Conservation (phyloP, 192 early-diverging fungal species). For the Backusella westeae region DNA sequence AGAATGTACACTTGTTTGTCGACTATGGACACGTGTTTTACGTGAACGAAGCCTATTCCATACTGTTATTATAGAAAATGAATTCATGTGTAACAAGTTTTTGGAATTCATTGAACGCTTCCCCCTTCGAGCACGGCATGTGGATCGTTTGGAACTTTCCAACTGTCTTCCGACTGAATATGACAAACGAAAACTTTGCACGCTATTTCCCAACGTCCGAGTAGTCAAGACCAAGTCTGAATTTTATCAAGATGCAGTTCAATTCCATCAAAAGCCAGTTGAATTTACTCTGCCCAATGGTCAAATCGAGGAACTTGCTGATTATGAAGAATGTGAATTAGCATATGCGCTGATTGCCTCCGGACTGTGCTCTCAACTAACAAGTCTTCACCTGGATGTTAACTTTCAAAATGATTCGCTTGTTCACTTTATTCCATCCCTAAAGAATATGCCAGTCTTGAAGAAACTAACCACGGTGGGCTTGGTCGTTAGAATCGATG, state of each 20-base stretch:
- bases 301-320: background rate
- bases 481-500: background rate
- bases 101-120: background rate
- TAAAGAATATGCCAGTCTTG: background rate
- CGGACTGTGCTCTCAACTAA: background rate
- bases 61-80: background rate
- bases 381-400: background rate
- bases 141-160: background rate
- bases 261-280: background rate
- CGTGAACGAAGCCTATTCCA: background rate
- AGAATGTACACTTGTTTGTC: background rate
- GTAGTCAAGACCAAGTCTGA: background rate
- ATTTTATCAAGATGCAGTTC: background rate
- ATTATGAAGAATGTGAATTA: background rate
- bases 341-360: background rate
- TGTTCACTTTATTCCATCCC: background rate
- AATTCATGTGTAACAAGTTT: background rate
- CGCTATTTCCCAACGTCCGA: background rate
- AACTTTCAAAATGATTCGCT: background rate
- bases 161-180: background rate
- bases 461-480: background rate
- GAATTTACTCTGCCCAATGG: background rate
- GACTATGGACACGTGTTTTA: background rate
- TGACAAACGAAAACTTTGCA: background rate
- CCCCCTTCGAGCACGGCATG: background rate